phyloP scores from a whole-genome alignment of 2,329 filamentous ascomycete species.

The Rhexocercosporidium sp. region DNA sequence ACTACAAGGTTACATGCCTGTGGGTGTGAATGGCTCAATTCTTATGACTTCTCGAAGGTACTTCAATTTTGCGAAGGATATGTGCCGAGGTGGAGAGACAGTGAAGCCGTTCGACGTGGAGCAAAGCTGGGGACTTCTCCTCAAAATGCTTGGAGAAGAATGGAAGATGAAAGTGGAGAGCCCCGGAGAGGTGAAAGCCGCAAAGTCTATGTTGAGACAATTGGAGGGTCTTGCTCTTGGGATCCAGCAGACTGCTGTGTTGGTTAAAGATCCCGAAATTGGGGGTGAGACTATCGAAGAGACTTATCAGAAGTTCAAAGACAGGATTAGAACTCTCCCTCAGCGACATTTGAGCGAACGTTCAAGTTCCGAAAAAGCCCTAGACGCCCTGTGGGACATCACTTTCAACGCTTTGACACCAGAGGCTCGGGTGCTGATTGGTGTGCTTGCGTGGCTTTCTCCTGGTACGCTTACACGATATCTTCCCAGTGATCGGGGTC shows the following conservation, averaged over 20 bases:
- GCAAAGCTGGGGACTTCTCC: slow-evolving; percentile 30
- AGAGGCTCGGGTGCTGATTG: slow-evolving; percentile 22
- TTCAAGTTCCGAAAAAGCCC: slow-evolving; percentile 14
- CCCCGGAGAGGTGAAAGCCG: slow-evolving; percentile 19
- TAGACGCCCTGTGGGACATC: slow-evolving; percentile 31
- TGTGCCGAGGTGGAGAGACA: slow-evolving; percentile 26
- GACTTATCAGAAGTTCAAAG: slow-evolving; percentile 23
- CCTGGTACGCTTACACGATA: slow-evolving; percentile 17
- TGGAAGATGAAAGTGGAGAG: slow-evolving; percentile 10
- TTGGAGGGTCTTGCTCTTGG: slow-evolving; percentile 29
- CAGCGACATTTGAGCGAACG: slow-evolving; percentile 7
- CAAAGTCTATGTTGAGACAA: slow-evolving; percentile 19
- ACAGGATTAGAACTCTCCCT: slow-evolving; percentile 21
- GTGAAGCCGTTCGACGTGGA: slow-evolving; percentile 28
- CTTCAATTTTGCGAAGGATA: slow-evolving; percentile 36
- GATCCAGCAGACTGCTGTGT: slow-evolving; percentile 24
- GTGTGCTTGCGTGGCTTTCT: slow-evolving; percentile 29
- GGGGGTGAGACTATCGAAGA: slow-evolving; percentile 20
- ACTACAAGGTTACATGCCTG: slow-evolving; percentile 36
- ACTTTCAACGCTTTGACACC: slow-evolving; percentile 21
- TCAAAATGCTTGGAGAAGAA: slow-evolving; percentile 26
- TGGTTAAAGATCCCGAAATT: slow-evolving; percentile 20
- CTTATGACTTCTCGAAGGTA: slow-evolving; percentile 36
- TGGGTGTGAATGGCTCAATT: slow-evolving; percentile 31
- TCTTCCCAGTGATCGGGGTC: not conserved